Evolutionary conservation across 2,329 filamentous ascomycete genomes (phyloP), one percentile per base, ranked within the genome.

Genomic region (Claviceps citrina): DNA sequence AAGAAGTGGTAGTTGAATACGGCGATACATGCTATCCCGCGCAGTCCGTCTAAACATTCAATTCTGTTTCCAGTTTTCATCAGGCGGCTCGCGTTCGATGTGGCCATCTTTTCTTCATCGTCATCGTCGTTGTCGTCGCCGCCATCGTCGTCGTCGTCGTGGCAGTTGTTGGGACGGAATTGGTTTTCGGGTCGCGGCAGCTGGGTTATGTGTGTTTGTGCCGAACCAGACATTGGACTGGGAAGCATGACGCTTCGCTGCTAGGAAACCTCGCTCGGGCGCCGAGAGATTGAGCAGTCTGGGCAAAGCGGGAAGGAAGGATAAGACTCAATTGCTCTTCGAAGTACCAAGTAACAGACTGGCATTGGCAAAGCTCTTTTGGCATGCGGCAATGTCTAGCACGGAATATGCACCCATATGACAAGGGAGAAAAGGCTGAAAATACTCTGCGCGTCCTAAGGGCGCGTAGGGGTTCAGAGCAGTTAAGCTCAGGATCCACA

Each of bases 1-100:
- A 63, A 50, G 40, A 62, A 63, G 43, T 63, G 60, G 42, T 62
- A 63, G 36, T 62, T 64, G 54, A 63, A 63, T 40, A 64, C 61
- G 27, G 61, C 50, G 24, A 64, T 54, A 41, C 59, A 64, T 13
- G 61, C 61, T 42, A 63, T 54, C 37, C 61, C 61, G n/a, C 61
- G 55, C 2, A 64, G 54, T 12, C 61, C 61, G 46, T 64, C 61
- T 28, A 64, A 58, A 22, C 54, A 59, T 37, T 47, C 52, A 46
- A 63, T 60, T 49, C 63, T 62, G 49, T 60, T 58, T 18, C 31
- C 31, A 8, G 10, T 44, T 36, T 39, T 39, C 44, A 39, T 43
- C 22, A 41, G 39, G 19, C 42, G 39, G 19, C 42, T 36, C 12
- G 37, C 30, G 2, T 22, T 31, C 15, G 43, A 38, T 12, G 7